Conservation (phyloP, 78 protist genomes). For the Dictyostelium capitatum region DNA sequence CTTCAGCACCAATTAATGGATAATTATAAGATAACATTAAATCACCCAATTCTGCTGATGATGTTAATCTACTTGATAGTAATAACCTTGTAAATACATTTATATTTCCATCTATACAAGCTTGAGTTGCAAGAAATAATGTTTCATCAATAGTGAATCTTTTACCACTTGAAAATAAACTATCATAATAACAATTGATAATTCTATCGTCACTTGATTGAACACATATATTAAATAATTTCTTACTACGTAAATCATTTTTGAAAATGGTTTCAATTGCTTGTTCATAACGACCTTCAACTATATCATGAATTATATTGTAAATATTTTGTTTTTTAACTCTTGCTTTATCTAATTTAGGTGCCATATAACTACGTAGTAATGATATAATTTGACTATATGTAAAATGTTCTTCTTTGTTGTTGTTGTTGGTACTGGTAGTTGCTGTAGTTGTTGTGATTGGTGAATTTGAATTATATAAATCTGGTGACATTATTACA, state of each 20-base stretch:
- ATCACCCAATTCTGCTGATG: constrained; percentile 33
- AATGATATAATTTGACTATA: neutral
- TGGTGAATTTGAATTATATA: neutral
- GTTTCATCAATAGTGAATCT: constrained; percentile 50
- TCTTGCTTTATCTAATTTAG: constrained; percentile 13
- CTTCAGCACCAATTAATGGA: constrained; percentile 46
- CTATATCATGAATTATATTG: constrained; percentile 19
- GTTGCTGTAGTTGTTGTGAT: neutral
- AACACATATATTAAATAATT: constrained; percentile 33
- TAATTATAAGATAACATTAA: constrained; percentile 10
- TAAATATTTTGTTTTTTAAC: constrained; percentile 2
- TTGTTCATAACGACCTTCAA: constrained; percentile 15
- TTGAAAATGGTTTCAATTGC: constrained; percentile 30
- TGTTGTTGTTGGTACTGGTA: neutral
- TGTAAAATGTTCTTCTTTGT: neutral
- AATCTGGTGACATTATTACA: neutral
- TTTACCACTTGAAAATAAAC: neutral
- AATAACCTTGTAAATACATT: constrained; percentile 13
- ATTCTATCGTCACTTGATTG: neutral
- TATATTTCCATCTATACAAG: constrained; percentile 3
- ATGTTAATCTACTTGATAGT: neutral
- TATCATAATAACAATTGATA: neutral
- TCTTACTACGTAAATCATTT: constrained; percentile 27
- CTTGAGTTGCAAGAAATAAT: constrained; percentile 23
- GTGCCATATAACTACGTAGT: constrained; percentile 45